Evolutionary conservation across 2,329 filamentous ascomycete species (phyloP).

Genomic region (Pseudopithomyces chartarum): DNA sequence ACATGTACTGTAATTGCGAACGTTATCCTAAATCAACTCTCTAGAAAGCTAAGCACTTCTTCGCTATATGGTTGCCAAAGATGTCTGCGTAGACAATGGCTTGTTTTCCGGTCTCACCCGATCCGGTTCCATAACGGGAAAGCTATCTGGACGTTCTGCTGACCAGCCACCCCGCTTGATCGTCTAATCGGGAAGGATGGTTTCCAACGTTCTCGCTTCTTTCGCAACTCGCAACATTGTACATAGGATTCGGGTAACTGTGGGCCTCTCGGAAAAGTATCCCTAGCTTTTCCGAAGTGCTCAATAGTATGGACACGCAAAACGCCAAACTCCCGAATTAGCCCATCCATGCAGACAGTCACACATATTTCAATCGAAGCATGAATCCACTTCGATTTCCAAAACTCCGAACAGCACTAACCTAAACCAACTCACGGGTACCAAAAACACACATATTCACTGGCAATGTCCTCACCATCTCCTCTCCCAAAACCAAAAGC

Average conservation of each 20-base stretch:
- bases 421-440: not conserved
- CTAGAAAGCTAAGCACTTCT: too few species aligned
- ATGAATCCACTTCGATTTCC: not conserved
- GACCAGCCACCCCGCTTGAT: not conserved
- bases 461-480: not conserved
- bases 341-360: not conserved
- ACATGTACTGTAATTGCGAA: too few species aligned
- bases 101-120: slow-evolving; percentile 1
- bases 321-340: not conserved
- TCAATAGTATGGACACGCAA: not conserved
- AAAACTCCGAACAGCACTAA: not conserved
- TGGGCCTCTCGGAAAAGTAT: slow-evolving; percentile 4
- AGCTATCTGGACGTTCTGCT: not conserved
- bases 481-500: slow-evolving; percentile 21
- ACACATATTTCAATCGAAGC: not conserved
- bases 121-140: not conserved
- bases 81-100: not conserved
- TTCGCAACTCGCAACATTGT: too few species aligned
- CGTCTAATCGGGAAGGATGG: not conserved
- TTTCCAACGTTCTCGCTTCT: not conserved
- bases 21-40: too few species aligned
- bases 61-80: too few species aligned
- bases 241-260: not conserved
- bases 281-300: not conserved
- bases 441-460: not conserved